Base-by-base conservation (phyloP, 208 protist genomes). In the Crithidia acanthocephali region DNA sequence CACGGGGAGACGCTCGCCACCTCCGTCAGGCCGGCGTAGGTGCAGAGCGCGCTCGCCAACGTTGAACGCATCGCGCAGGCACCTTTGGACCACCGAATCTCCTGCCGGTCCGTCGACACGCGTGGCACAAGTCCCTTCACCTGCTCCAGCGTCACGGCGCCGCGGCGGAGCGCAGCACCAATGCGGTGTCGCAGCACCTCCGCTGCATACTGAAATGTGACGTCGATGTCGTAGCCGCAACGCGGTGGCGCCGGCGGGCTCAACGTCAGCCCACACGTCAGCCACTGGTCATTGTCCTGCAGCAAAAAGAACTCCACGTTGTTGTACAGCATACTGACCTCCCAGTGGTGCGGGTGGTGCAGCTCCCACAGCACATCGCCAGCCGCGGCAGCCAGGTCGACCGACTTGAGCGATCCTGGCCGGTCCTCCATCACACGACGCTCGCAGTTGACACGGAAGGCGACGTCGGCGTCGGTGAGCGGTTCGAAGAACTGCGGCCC, bases 261-360 rank as follows among this genome's bases (percentile, higher is more conserved):
- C 15, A 90, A 53, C 25, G 55, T 60, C 8, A 81, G 16, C 16
- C 74, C 74, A 1, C 77, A 16, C 30, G 82, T 68, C 4, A 79
- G 33, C 50, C 52, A 63, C 16, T 35, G 22, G 16, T 73, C 30
- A 16, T 72, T 59, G 22, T 86, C 75, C 25, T 84, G 76, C n/a
- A 84, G 47, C 1, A 72, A 62, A 23, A 74, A 81, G 18, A 87
- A 77, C 68, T 85, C 76, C 20, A 85, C 69, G 69, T 84, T 82
- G 67, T 84, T 62, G 63, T 84, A 84, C 20, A 86, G 37, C 82
- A 86, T 87, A 56, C 74, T 84, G 44, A 90, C 81, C 18, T 61
- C 30, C 85, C 79, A 87, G 15, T 66, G 55, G 25, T 42, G 8
- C 0, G 25, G 25, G 20, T 79, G 40, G 58, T 81, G 68, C 33